Percentiles rank a stretch among this genome's conserved stretches.
Evolutionary conservation across 495 filamentous ascomycete species (phyloP).

Genomic region (Tuber melanosporum): DNA sequence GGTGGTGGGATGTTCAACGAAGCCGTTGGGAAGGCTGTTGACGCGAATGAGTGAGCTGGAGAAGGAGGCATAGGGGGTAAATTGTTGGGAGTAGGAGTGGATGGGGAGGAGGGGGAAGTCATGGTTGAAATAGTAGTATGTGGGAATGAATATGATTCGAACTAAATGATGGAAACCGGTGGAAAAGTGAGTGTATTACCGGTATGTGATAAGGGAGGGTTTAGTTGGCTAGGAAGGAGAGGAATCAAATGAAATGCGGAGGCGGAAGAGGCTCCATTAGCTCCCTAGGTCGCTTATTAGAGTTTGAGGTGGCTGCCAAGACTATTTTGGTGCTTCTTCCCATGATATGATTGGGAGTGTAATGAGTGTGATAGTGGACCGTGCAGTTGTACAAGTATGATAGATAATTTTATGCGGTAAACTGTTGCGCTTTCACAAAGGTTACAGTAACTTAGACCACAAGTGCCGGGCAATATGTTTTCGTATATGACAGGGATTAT

Average conservation of each 20-base stretch:
- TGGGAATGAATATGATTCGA: neutral
- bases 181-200: neutral
- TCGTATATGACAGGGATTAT: neutral
- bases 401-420: neutral
- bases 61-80: conserved; percentile 48
- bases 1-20: conserved; percentile 54
- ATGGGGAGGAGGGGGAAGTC: conserved; percentile 22
- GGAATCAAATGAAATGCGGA: neutral
- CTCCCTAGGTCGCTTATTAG: neutral
- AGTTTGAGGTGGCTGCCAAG: neutral
- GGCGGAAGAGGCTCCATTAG: neutral
- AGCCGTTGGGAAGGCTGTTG: conserved; percentile 54
- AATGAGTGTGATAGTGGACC: neutral
- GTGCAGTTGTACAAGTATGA: neutral
- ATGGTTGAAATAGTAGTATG: conserved; percentile 17
- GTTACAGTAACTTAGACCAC: neutral
- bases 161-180: neutral
- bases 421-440: neutral
- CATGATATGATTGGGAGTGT: neutral
- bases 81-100: conserved; percentile 17
- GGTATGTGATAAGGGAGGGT: neutral
- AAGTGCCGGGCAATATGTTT: neutral
- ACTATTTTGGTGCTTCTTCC: neutral
- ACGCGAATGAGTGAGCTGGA: conserved; percentile 57
- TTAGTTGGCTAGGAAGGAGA: neutral